These are phyloP conservation scores for Echeveria elegans DNA, from an alignment of 164 flowering plant species.

Conservation along the genomic window DNA sequence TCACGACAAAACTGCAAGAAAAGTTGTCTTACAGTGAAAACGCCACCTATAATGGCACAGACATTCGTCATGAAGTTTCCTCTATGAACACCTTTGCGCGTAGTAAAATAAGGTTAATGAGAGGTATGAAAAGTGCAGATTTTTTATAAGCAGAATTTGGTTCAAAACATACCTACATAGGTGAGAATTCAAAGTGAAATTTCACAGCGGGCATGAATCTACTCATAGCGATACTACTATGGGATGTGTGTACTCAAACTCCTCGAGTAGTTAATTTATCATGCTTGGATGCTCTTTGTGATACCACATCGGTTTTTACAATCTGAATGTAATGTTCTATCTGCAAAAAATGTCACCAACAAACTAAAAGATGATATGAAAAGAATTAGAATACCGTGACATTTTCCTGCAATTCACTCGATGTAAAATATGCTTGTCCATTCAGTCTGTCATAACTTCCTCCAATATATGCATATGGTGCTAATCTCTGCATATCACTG, in stretches of 20 bases:
- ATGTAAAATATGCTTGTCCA: constrained; percentile 52
- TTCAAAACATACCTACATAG: constrained; percentile 73
- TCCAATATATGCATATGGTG: constrained; percentile 81
- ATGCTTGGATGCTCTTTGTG: constrained; percentile 29
- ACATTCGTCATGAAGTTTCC: constrained; percentile 83
- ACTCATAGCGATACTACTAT: constrained; percentile 77
- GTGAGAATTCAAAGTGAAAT: constrained; percentile 86
- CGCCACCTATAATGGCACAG: constrained; percentile 83
- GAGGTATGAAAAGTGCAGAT: neutral
- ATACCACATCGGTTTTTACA: constrained; percentile 74
- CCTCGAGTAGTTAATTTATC: constrained; percentile 54
- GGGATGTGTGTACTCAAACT: constrained; percentile 96
- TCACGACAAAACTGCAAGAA: neutral
- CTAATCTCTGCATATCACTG: constrained; percentile 50
- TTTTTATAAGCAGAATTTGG: neutral
- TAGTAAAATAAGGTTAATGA: constrained; percentile 2
- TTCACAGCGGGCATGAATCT: constrained; percentile 68
- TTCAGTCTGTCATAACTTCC: constrained; percentile 59
- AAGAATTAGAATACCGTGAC: constrained; percentile 46
- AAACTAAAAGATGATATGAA: no score
- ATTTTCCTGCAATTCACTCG: constrained; percentile 49
- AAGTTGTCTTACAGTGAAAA: constrained; percentile 77
- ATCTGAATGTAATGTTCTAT: constrained; percentile 93
- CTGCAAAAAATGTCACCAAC: constrained; percentile 23
- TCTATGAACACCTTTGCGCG: constrained; percentile 54